phyloP scores from a whole-genome alignment of 305 asterid genomes.

The Fraxinus paxiana region DNA sequence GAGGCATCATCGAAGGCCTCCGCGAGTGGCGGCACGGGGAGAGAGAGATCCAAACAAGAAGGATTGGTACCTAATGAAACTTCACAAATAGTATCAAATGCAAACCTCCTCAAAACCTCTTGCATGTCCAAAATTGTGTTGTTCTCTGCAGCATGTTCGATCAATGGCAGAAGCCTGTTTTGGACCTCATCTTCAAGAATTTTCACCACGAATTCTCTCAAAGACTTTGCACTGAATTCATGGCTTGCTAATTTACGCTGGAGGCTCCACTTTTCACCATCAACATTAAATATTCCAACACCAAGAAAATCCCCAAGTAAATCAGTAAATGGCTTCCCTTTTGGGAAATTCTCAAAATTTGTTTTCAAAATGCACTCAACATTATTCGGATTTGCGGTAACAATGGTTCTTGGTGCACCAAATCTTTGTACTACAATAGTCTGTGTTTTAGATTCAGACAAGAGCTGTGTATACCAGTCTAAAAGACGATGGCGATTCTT shows the following conservation, averaged over 20 bases:
- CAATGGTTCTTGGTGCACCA: conserved; percentile 54
- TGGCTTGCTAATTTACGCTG: conserved; percentile 71
- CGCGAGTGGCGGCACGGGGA: conserved; percentile 36
- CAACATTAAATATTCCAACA: conserved; percentile 63
- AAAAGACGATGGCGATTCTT: conserved; percentile 50
- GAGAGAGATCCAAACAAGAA: conserved; percentile 30
- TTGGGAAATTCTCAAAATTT: conserved; percentile 61
- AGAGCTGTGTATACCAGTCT: conserved; percentile 63
- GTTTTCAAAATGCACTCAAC: conserved; percentile 61
- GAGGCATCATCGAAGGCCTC: conserved; percentile 60
- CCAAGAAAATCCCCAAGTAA: conserved; percentile 71
- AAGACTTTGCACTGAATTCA: conserved; percentile 44
- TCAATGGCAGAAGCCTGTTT: conserved; percentile 38
- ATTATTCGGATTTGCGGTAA: conserved; percentile 60
- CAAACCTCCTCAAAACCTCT: conserved; percentile 53
- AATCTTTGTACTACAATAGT: conserved; percentile 59
- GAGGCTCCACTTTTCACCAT: conserved; percentile 57
- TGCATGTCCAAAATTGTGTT: conserved; percentile 50
- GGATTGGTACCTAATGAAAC: conserved; percentile 64
- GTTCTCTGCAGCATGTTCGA: conserved; percentile 27
- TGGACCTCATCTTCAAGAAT: conserved; percentile 46
- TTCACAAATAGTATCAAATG: conserved; percentile 57
- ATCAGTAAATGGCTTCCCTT: conserved; percentile 61
- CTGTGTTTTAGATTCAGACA: conserved; percentile 40
- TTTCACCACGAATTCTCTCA: conserved; percentile 37